Evolutionary conservation across 2,329 filamentous ascomycete genomes (phyloP).

Genomic region (Fonsecaea multimorphosa): DNA sequence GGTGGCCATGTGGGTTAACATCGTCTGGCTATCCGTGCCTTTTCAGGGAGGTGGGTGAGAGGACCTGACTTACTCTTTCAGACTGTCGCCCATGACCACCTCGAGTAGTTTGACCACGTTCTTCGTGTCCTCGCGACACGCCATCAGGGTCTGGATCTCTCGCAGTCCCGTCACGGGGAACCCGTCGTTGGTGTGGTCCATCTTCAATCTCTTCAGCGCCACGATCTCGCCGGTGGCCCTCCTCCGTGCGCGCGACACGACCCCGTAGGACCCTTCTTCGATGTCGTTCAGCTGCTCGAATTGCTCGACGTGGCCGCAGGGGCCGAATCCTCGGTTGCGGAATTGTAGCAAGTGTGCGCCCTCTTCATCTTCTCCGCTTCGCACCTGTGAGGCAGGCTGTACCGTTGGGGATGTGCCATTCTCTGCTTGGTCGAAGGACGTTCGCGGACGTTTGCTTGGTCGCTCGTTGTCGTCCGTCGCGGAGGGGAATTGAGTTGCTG

Average conservation of each 20-base stretch:
- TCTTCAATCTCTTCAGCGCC: conserved; percentile 91
- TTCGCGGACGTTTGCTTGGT: conserved; percentile 65
- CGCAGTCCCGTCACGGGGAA: conserved; percentile 90
- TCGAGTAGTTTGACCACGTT: conserved; percentile 85
- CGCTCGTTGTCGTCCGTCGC: conserved; percentile 44
- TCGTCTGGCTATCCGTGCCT: conserved; percentile 45
- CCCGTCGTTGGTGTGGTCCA: conserved; percentile 75
- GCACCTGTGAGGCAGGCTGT: not conserved
- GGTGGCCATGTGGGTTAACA: conserved; percentile 43
- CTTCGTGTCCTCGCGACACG: conserved; percentile 81
- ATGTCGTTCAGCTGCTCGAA: conserved; percentile 96
- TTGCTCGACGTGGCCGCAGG: conserved; percentile 78
- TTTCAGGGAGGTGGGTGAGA: conserved; percentile 42
- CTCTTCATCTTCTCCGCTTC: conserved; percentile 25
- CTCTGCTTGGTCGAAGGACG: conserved; percentile 58
- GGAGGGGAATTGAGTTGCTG: conserved; percentile 41
- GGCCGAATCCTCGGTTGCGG: conserved; percentile 69
- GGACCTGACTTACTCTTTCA: conserved; percentile 59
- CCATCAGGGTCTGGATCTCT: conserved; percentile 89
- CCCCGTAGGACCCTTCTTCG: conserved; percentile 95
- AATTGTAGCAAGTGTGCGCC: conserved; percentile 72
- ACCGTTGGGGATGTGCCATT: conserved; percentile 40
- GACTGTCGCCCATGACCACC: conserved; percentile 75
- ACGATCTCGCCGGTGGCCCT: conserved; percentile 77
- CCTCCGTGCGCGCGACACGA: conserved; percentile 84